Conservation (phyloP, 2,329 filamentous ascomycete genomes). For the Zymoseptoria passerinii region DNA sequence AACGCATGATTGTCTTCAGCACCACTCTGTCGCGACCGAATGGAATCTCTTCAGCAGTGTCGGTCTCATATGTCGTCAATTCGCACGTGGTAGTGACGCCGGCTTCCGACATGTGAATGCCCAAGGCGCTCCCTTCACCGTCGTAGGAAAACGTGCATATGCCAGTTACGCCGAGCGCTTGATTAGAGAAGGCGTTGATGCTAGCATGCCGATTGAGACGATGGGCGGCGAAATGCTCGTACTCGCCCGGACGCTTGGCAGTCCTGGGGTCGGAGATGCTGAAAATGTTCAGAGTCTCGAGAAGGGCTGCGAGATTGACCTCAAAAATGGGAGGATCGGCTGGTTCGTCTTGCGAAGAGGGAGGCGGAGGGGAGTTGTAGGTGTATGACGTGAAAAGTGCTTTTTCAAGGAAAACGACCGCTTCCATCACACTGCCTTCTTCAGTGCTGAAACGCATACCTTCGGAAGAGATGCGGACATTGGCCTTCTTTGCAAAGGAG, state of each 20-base stretch:
- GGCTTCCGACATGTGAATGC: constrained; percentile 76
- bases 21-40: constrained; percentile 71
- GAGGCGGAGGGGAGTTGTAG: constrained; percentile 49
- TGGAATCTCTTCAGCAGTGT: constrained; percentile 64
- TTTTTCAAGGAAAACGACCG: constrained; percentile 78
- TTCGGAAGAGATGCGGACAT: constrained; percentile 72
- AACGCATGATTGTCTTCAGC: constrained; percentile 93
- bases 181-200: constrained; percentile 70
- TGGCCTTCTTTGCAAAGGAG: constrained; percentile 50
- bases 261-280: constrained; percentile 50
- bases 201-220: constrained; percentile 30
- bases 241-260: constrained; percentile 27
- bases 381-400: constrained; percentile 79
- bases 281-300: constrained; percentile 94
- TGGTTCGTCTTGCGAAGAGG: constrained; percentile 31
- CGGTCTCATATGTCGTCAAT: constrained; percentile 64
- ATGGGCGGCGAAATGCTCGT: constrained; percentile 33
- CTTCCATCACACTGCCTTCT: constrained; percentile 83
- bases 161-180: constrained; percentile 72
- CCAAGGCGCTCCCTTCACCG: constrained; percentile 66
- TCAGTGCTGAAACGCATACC: constrained; percentile 84
- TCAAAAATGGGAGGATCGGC: constrained; percentile 62
- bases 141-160: constrained; percentile 77
- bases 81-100: constrained; percentile 85
- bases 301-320: constrained; percentile 74